These are phyloP conservation scores for Leishmania turanica DNA, from an alignment of 208 protist species.

Conservation along the genomic window DNA sequence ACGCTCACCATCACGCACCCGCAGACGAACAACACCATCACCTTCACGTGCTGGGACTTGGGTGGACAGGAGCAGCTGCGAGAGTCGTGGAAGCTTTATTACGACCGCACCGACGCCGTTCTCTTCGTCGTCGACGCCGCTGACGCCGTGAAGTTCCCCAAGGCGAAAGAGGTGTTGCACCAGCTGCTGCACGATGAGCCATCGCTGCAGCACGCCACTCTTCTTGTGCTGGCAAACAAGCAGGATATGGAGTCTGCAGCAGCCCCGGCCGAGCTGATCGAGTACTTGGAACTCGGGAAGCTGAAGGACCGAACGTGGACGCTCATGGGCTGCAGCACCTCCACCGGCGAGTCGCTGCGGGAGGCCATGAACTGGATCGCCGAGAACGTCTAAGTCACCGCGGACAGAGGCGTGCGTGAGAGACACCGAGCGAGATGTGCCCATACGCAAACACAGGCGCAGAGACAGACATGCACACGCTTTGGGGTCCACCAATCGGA, in stretches of 20 bases:
- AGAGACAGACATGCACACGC: not conserved
- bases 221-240: conserved; percentile 97
- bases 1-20: conserved; percentile 97
- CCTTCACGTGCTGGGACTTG: conserved; percentile 98
- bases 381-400: conserved; percentile 48
- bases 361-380: conserved; percentile 94
- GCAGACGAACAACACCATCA: conserved; percentile 68
- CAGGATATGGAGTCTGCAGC: conserved; percentile 93
- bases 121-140: conserved; percentile 95
- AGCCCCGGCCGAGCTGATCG: conserved; percentile 78
- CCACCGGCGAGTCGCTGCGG: conserved; percentile 89
- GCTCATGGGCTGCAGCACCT: conserved; percentile 93
- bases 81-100: conserved; percentile 96
- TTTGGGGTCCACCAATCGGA: not conserved
- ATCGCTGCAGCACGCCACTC: conserved; percentile 71
- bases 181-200: conserved; percentile 84
- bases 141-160: conserved; percentile 73
- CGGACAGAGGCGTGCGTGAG: not conserved
- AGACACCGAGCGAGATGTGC: not conserved
- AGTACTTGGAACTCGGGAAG: conserved; percentile 84
- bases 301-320: conserved; percentile 94
- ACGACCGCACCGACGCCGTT: conserved; percentile 94
- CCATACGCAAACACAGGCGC: not conserved
- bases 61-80: conserved; percentile 93
- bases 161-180: conserved; percentile 85